Conservation (phyloP, 306 rosid species). For the Fragaria nilgerrensis region DNA sequence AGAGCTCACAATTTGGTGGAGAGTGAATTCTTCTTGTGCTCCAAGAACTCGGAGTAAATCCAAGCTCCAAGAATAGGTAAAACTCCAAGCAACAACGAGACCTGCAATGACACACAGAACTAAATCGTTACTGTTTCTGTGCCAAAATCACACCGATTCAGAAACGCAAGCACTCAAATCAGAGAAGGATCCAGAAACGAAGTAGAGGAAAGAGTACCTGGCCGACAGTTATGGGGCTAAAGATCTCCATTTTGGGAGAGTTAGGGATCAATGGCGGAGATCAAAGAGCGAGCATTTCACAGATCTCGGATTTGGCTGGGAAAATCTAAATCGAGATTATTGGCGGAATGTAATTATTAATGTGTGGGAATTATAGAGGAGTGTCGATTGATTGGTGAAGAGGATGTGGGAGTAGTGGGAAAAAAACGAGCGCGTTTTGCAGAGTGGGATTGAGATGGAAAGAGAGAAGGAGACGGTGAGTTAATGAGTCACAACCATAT, state of each 20-base stretch:
- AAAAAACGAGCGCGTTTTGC: not conserved
- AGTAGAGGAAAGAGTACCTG: conserved; percentile 51
- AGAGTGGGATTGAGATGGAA: not conserved
- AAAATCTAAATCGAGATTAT: not conserved
- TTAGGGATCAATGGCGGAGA: not conserved
- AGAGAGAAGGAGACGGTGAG: conserved; percentile 4
- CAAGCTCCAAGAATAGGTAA: conserved; percentile 60
- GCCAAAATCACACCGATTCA: not conserved
- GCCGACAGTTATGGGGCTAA: conserved; percentile 68
- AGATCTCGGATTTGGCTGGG: conserved; percentile 16
- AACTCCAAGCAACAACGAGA: conserved; percentile 66
- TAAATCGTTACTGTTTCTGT: not conserved
- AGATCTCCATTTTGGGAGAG: conserved; percentile 43
- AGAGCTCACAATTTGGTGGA: conserved; percentile 69
- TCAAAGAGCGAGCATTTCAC: conserved; percentile 23
- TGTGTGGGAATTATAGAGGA: not conserved
- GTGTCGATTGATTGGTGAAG: not conserved
- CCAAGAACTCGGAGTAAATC: conserved; percentile 81
- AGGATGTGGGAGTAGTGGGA: not conserved
- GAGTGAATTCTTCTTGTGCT: conserved; percentile 51
- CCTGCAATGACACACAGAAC: conserved; percentile 32
- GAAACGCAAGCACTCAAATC: not conserved
- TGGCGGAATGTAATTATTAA: not conserved
- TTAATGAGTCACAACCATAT: conserved; percentile 1
- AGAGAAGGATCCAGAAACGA: conserved; percentile 37